Conservation (phyloP, 164 flowering plant species). For the Nymphaea thermarum region DNA sequence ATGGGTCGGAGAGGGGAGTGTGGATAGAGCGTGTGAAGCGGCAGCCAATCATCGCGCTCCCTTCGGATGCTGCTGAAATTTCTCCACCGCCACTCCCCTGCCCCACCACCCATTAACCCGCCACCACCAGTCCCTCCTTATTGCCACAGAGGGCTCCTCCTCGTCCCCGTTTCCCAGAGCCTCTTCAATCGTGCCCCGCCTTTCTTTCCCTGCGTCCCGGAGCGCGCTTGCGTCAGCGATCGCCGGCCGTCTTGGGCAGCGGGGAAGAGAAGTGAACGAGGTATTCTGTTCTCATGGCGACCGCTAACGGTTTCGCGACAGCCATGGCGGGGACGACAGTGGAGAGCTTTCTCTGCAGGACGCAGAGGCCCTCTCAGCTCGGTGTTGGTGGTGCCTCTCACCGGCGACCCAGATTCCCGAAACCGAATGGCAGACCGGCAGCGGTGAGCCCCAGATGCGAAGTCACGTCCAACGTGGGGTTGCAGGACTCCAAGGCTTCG, state of each 20-base stretch:
- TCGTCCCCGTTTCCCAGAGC: neutral
- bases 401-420: neutral
- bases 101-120: neutral
- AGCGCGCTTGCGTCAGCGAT: neutral
- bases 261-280: neutral
- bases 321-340: conserved; percentile 36
- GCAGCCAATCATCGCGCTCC: neutral
- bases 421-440: conserved; percentile 6
- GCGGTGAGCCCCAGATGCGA: conserved; percentile 28
- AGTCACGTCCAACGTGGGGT: conserved; percentile 14
- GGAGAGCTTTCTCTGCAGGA: conserved; percentile 25
- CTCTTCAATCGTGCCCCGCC: neutral
- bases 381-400: neutral
- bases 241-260: neutral
- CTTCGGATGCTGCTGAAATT: neutral
- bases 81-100: neutral
- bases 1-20: neutral
- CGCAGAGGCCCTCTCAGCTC: conserved; percentile 13
- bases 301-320: conserved; percentile 39
- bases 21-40: neutral
- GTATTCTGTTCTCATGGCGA: conserved; percentile 31
- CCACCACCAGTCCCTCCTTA: neutral
- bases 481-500: conserved; percentile 24
- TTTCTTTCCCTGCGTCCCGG: neutral
- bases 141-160: neutral